These are phyloP conservation scores for Vanrija sp. DNA, from an alignment of 1,284 basidiomycete species.

Conservation along the genomic window DNA sequence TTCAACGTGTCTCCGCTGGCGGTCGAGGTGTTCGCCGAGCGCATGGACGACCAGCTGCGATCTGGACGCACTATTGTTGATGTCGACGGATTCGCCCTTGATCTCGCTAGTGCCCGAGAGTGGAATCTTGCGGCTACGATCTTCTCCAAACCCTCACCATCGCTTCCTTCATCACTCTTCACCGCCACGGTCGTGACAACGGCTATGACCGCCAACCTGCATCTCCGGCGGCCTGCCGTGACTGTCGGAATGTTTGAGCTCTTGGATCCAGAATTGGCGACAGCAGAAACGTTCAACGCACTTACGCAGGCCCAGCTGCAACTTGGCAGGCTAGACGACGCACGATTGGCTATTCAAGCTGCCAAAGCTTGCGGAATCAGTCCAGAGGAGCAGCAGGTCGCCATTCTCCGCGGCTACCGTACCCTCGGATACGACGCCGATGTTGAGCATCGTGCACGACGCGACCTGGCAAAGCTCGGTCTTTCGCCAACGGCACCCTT, in stretches of 20 bases:
- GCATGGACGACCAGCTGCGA: constrained; percentile 9
- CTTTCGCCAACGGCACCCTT: constrained; percentile 18
- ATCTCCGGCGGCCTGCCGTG: constrained; percentile 20
- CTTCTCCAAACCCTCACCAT: constrained; percentile 10
- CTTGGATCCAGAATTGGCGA: not conserved
- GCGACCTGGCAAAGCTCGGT: constrained; percentile 19
- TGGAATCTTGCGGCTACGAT: constrained; percentile 22
- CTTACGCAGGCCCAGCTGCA: constrained; percentile 30
- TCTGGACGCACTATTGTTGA: constrained; percentile 5
- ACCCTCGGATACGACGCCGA: constrained; percentile 25
- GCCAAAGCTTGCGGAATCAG: constrained; percentile 2
- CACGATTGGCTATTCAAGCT: not conserved
- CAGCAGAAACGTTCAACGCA: constrained; percentile 4
- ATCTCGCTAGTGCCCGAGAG: constrained; percentile 11
- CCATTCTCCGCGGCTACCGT: constrained; percentile 34
- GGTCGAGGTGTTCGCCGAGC: constrained; percentile 13
- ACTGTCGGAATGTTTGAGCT: constrained; percentile 23
- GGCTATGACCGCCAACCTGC: constrained; percentile 28
- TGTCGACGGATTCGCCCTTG: constrained; percentile 15
- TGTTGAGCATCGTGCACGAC: constrained; percentile 29
- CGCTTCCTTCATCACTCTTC: not conserved
- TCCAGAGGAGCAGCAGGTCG: constrained; percentile 20
- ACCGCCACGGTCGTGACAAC: constrained; percentile 18
- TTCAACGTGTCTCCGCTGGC: constrained; percentile 9
- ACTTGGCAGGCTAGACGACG: constrained; percentile 20